These are phyloP conservation scores for Suhomyces terraborum DNA, from an alignment of 1,139 yeast species.

Conservation along the genomic window DNA sequence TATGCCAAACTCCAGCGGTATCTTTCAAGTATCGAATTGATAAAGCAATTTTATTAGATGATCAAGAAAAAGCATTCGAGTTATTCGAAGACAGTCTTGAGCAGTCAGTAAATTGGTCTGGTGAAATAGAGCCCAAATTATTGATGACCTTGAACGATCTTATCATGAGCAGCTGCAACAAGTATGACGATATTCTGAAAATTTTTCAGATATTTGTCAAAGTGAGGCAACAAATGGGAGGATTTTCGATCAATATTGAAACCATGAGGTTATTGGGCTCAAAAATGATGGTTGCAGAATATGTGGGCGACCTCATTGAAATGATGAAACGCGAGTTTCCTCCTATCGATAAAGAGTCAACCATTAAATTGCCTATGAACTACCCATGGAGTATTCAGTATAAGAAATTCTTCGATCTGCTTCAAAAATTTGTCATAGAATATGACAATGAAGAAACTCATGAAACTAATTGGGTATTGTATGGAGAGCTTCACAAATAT, in stretches of 20 bases:
- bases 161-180: slow-evolving; percentile 26
- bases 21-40: slow-evolving; percentile 37
- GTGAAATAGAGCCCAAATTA: slow-evolving; percentile 32
- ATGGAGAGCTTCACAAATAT: slow-evolving; percentile 58
- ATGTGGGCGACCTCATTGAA: slow-evolving; percentile 59
- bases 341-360: slow-evolving; percentile 37
- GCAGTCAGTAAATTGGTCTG: slow-evolving; percentile 33
- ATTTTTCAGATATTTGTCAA: slow-evolving; percentile 38
- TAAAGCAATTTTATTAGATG: slow-evolving; percentile 25
- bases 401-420: slow-evolving; percentile 34
- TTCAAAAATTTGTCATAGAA: slow-evolving; percentile 50
- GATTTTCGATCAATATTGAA: slow-evolving; percentile 27
- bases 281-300: slow-evolving; percentile 49
- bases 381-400: slow-evolving; percentile 33
- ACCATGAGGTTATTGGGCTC: slow-evolving; percentile 51
- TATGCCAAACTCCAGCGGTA: slow-evolving; percentile 24
- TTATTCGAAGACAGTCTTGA: slow-evolving; percentile 38
- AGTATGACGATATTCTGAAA: slow-evolving; percentile 24
- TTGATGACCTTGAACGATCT: slow-evolving; percentile 37
- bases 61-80: slow-evolving; percentile 28
- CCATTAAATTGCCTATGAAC: slow-evolving; percentile 32
- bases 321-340: slow-evolving; percentile 64
- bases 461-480: slow-evolving; percentile 65
- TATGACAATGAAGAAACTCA: slow-evolving; percentile 41
- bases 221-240: slow-evolving; percentile 42